Evolutionary conservation across 306 rosid genomes (phyloP).

Genomic region (Quercus agrifolia): DNA sequence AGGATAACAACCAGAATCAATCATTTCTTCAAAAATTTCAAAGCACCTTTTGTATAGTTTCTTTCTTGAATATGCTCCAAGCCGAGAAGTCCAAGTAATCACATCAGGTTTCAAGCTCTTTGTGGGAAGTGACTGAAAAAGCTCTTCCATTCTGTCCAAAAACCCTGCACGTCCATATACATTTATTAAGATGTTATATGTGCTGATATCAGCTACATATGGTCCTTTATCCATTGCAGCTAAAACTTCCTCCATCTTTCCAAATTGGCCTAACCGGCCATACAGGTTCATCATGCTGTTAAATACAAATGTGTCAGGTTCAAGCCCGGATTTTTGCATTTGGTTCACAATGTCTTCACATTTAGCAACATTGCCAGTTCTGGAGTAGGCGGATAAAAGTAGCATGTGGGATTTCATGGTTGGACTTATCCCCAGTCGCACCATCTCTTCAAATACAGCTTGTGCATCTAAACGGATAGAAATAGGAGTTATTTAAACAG

Average conservation of each 20-base stretch:
- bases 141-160: conserved; percentile 69
- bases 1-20: conserved; percentile 87
- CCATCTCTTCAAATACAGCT: conserved; percentile 75
- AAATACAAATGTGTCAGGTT: conserved; percentile 75
- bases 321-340: conserved; percentile 63
- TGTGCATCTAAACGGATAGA: conserved; percentile 53
- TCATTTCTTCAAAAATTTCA: conserved; percentile 87
- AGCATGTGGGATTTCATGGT: conserved; percentile 97
- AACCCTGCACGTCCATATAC: conserved; percentile 83
- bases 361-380: conserved; percentile 56
- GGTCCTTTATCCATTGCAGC: conserved; percentile 65
- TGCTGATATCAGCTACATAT: conserved; percentile 60
- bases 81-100: conserved; percentile 89
- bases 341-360: conserved; percentile 78
- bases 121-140: conserved; percentile 42
- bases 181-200: conserved; percentile 76
- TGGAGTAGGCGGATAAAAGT: conserved; percentile 78
- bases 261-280: conserved; percentile 74
- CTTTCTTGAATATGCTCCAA: conserved; percentile 88
- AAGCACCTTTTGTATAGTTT: conserved; percentile 71
- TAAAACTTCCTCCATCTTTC: conserved; percentile 74
- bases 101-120: conserved; percentile 79
- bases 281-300: conserved; percentile 83
- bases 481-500: neutral
- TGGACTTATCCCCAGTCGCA: conserved; percentile 74